Evolutionary conservation across 1,284 basidiomycete genomes (phyloP), one percentile per base, ranked within the genome.

Genomic region (Puccinia coronata): DNA sequence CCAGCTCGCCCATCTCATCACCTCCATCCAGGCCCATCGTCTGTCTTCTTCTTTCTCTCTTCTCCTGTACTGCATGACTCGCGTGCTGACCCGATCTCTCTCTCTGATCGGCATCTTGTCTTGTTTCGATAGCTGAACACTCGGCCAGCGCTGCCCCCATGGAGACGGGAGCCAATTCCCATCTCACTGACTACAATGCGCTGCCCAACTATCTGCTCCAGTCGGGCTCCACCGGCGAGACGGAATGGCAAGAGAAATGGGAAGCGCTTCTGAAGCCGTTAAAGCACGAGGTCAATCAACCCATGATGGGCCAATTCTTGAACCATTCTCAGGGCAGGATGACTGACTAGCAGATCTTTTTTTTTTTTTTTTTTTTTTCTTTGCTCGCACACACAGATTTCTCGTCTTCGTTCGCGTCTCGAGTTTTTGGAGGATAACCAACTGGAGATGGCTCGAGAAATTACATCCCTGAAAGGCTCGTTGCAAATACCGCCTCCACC

Each of bases 11-110:
- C 74, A 77, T 41, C 57, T 63, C 57, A 51, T 77, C 61, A 63
- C 74, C 47, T 49, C 63, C 11, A 77, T 77, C 36, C 74, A 77
- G 49, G 72, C 72, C 16, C 74, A 77, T 34, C 74, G 74, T 77
- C 23, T 31, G 59, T 61, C 16, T 36, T n/a, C 20, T 23, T 55
- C 25, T 12, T 16, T 75, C 55, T n/a, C n/a, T n/a, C n/a, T n/a
- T n/a, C n/a, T n/a, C n/a, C n/a, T n/a, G n/a, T n/a, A n/a, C n/a
- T n/a, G n/a, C n/a, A n/a, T n/a, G n/a, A n/a, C 43, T 59, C 53
- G n/a, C 34, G 12, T 47, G n/a, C 34, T 28, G n/a, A n/a, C 23
- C 20, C 59, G 14, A 49, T 20, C 74, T 47, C 39, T 23, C 59
- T 8, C 11, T 28, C 74, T 36, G 2, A 34, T 43, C 36, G 41